Percentiles rank a stretch among this genome's conserved stretches.
Conservation (phyloP, 495 filamentous ascomycete species). For the Xylona heveae region DNA sequence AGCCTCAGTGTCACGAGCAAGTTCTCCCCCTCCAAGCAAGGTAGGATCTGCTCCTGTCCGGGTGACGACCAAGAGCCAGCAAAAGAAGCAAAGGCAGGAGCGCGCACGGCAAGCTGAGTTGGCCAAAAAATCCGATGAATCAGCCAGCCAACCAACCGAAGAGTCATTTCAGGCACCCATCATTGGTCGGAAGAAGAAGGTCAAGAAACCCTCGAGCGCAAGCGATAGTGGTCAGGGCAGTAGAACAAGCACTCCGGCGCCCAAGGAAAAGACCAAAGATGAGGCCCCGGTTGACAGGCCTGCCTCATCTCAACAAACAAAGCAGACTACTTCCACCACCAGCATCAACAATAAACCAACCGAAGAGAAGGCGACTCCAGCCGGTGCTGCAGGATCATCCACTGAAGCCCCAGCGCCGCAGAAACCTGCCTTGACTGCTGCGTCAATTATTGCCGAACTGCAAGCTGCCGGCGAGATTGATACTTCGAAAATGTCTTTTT, state of each 20-base stretch:
- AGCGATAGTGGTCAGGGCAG: constrained; percentile 21
- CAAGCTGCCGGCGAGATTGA: constrained; percentile 26
- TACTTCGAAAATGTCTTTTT: constrained; percentile 27
- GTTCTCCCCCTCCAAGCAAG: constrained; percentile 52
- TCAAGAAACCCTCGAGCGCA: constrained; percentile 45
- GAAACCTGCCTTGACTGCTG: constrained; percentile 7
- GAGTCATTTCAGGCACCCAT: constrained; percentile 62
- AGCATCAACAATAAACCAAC: constrained; percentile 11
- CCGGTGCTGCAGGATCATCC: neutral
- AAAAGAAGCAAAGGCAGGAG: constrained; percentile 62
- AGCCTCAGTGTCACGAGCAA: constrained; percentile 61
- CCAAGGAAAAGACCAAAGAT: constrained; percentile 9
- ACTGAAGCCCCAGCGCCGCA: constrained; percentile 1
- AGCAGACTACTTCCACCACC: constrained; percentile 12
- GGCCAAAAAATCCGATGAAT: constrained; percentile 35
- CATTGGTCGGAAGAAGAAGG: constrained; percentile 74
- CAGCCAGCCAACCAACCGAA: constrained; percentile 25
- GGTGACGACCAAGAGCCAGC: constrained; percentile 71
- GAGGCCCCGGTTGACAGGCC: neutral
- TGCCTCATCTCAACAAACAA: constrained; percentile 9
- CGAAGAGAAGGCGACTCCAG: neutral
- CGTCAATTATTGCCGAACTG: constrained; percentile 23
- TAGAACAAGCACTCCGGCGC: constrained; percentile 16
- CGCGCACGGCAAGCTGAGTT: constrained; percentile 41
- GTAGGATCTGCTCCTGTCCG: constrained; percentile 60